phyloP scores from a whole-genome alignment of 2,329 filamentous ascomycete genomes.

The Epichloe aotearoae region DNA sequence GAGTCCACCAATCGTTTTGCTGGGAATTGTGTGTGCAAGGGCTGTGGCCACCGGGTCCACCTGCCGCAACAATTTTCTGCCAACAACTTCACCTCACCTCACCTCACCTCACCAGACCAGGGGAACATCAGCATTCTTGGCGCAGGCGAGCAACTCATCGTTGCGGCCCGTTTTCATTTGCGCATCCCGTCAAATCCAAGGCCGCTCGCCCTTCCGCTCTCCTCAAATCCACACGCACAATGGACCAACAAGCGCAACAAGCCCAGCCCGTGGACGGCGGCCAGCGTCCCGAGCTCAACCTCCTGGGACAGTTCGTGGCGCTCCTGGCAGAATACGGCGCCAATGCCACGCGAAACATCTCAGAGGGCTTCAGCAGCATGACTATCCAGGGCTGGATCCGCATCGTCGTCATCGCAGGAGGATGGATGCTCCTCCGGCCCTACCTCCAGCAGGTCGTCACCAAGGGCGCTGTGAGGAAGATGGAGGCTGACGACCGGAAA shows the following conservation, averaged over 20 bases:
- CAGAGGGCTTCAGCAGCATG: constrained; percentile 36
- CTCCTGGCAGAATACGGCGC: constrained; percentile 22
- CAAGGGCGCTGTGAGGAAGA: constrained; percentile 48
- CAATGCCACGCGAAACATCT: constrained; percentile 34
- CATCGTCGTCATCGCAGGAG: constrained; percentile 56
- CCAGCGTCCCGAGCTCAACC: constrained; percentile 17
- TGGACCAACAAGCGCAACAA: constrained; percentile 13
- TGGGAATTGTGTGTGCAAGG: neutral
- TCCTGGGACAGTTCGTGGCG: constrained; percentile 20
- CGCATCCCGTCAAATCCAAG: neutral
- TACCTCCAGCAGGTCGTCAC: constrained; percentile 58
- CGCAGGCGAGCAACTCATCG: neutral
- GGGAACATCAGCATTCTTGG: neutral
- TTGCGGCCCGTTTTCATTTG: neutral
- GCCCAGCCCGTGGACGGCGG: constrained; percentile 11
- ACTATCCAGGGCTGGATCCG: constrained; percentile 47
- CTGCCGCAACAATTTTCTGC: constrained; percentile 2
- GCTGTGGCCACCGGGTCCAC: neutral
- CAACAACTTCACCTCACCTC: neutral
- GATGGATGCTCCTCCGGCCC: constrained; percentile 60
- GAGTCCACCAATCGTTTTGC: neutral
- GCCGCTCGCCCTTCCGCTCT: neutral
- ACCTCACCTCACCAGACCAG: neutral
- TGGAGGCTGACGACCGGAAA: constrained; percentile 43
- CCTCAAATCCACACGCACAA: neutral